Evolutionary conservation across 345 rosid species (phyloP).

Genomic region (Eucalyptus leucophloia): DNA sequence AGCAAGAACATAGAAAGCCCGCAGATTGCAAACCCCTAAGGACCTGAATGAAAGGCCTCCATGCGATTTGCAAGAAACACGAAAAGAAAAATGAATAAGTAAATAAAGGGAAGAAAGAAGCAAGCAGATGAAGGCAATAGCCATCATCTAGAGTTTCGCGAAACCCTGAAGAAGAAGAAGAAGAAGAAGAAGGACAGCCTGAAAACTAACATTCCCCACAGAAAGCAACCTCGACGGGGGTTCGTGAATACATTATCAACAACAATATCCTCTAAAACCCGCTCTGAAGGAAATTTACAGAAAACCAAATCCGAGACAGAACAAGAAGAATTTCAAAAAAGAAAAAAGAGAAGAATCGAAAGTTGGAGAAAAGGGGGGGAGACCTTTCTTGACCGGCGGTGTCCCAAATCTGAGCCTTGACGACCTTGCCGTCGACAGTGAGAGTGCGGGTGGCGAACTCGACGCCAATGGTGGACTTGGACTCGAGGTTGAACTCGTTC

Average conservation of each 20-base stretch:
- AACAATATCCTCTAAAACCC: not conserved
- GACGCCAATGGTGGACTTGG: conserved; percentile 72
- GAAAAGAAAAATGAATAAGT: not conserved
- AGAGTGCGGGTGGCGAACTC: conserved; percentile 60
- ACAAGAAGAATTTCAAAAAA: not conserved
- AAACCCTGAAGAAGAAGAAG: not conserved
- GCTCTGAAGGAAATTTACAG: not conserved
- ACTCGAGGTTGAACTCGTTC: conserved; percentile 62
- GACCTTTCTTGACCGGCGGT: conserved; percentile 63
- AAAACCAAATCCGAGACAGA: not conserved
- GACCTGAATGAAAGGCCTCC: not conserved
- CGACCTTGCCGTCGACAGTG: conserved; percentile 48
- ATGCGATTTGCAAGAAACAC: not conserved
- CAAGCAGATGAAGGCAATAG: not conserved
- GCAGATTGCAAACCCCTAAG: not conserved
- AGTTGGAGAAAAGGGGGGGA: not conserved
- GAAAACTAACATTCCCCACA: not conserved
- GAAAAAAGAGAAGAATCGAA: not conserved
- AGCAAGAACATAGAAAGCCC: not conserved
- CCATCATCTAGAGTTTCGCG: not conserved
- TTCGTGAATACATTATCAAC: not conserved
- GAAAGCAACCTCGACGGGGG: not conserved
- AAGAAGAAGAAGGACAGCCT: not conserved
- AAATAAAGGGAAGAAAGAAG: not conserved
- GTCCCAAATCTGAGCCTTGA: conserved; percentile 78